phyloP scores from a whole-genome alignment of 1,284 basidiomycete genomes.

The Rhodotorula sp. region DNA sequence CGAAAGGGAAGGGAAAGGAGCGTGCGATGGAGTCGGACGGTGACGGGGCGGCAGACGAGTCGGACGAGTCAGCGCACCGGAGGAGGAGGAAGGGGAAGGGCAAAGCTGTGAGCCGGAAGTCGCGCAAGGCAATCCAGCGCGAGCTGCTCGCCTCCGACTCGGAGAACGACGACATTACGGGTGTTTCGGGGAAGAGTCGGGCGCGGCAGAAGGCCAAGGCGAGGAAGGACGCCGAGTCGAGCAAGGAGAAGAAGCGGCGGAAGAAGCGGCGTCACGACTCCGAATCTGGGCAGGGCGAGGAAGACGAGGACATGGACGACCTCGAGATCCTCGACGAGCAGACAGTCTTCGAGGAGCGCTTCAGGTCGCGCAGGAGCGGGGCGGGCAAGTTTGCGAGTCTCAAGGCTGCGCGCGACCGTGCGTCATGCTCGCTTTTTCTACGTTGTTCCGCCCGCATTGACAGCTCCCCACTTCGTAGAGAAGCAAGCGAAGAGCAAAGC shows the following conservation, averaged over 20 bases:
- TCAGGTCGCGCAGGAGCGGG: background rate
- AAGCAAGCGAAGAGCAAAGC: background rate
- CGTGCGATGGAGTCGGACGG: background rate
- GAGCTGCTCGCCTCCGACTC: background rate
- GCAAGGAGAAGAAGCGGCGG: background rate
- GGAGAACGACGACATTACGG: background rate
- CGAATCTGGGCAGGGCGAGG: constrained; percentile 1
- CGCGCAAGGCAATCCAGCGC: constrained; percentile 5
- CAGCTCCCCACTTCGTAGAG: background rate
- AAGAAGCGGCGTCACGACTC: background rate
- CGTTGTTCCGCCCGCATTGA: background rate
- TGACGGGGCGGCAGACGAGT: background rate
- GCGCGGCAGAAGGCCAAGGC: constrained; percentile 1
- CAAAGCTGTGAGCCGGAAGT: background rate
- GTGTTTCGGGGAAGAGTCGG: background rate
- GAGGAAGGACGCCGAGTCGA: background rate
- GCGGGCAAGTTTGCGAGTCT: constrained; percentile 17
- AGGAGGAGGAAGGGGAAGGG: background rate
- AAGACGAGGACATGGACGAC: constrained; percentile 25
- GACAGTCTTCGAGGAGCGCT: constrained; percentile 14
- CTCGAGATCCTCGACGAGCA: constrained; percentile 25
- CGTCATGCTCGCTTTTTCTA: background rate
- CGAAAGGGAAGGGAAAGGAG: constrained; percentile 2
- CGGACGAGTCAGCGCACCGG: background rate
- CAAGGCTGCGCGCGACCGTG: constrained; percentile 12